Evolutionary conservation across 2,329 filamentous ascomycete genomes (phyloP).

Genomic region (Fragosphaeria purpurea): DNA sequence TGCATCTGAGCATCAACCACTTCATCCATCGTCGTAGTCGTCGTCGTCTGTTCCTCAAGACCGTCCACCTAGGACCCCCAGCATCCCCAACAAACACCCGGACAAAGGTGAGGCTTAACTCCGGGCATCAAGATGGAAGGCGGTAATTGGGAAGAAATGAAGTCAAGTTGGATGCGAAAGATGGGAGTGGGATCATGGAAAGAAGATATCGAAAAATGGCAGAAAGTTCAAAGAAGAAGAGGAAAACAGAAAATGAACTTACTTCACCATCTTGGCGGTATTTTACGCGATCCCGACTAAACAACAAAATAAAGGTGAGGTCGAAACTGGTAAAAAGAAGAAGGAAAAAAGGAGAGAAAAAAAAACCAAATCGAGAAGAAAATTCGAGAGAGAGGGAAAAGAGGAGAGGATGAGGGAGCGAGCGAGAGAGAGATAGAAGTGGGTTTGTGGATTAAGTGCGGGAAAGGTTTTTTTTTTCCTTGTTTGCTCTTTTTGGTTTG

Average conservation of each 20-base stretch:
- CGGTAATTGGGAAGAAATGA: not conserved
- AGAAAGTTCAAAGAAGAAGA: not conserved
- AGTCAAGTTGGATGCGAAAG: not conserved
- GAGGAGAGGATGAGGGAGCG: slow-evolving; percentile 1
- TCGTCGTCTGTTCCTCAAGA: too few relatives aligned
- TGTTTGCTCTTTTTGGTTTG: not conserved
- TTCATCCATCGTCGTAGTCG: too few relatives aligned
- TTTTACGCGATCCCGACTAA: slow-evolving; percentile 30
- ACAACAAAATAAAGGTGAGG: slow-evolving; percentile 15
- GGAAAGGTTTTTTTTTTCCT: slow-evolving; percentile 8
- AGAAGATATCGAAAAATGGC: not conserved
- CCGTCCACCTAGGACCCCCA: too few relatives aligned
- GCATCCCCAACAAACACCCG: not conserved
- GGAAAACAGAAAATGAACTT: slow-evolving; percentile 39
- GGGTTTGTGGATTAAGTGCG: slow-evolving; percentile 7
- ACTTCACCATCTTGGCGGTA: slow-evolving; percentile 99
- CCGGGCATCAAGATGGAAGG: not conserved
- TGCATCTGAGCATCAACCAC: too few relatives aligned
- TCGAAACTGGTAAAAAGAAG: slow-evolving; percentile 10
- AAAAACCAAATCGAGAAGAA: slow-evolving; percentile 2
- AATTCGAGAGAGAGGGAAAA: slow-evolving; percentile 2
- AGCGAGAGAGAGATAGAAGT: slow-evolving; percentile 5
- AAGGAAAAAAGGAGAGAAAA: not conserved
- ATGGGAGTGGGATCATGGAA: not conserved
- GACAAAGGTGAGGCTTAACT: slow-evolving; percentile 16